Evolutionary conservation across 805 yeast genomes (phyloP).

Genomic region (Kuraishia borneana): DNA sequence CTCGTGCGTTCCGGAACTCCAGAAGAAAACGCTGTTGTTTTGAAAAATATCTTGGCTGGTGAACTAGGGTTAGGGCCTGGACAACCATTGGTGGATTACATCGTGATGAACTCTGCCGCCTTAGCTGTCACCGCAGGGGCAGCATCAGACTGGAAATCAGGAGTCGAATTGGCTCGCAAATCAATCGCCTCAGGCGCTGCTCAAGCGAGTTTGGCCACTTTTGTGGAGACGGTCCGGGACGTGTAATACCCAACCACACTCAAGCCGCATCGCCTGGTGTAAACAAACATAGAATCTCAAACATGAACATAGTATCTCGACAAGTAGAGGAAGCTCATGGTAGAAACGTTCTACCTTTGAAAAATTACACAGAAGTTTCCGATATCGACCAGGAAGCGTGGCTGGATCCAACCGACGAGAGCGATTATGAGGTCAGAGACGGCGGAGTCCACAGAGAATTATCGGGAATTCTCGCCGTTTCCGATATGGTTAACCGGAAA

Average conservation of each 20-base stretch:
- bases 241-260: constrained; percentile 1
- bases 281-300: no score
- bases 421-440: no score
- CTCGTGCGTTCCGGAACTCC: constrained; percentile 82
- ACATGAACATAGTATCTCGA: no score
- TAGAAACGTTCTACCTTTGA: no score
- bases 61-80: constrained; percentile 28
- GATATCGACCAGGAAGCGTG: no score
- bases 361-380: no score
- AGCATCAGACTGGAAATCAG: constrained; percentile 61
- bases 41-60: constrained; percentile 31
- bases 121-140: constrained; percentile 69
- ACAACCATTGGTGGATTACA: constrained; percentile 76
- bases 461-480: no score
- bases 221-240: constrained; percentile 27
- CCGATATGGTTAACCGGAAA: no score
- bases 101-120: constrained; percentile 83
- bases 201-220: constrained; percentile 39
- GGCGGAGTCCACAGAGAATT: no score
- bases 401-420: no score
- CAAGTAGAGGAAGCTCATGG: no score
- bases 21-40: constrained; percentile 59
- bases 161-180: constrained; percentile 61
- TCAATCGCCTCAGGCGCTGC: constrained; percentile 67
- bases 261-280: no score